These are phyloP conservation scores for Solanum pimpinellifolium DNA, from an alignment of 257 asterid species.

Conservation along the genomic window DNA sequence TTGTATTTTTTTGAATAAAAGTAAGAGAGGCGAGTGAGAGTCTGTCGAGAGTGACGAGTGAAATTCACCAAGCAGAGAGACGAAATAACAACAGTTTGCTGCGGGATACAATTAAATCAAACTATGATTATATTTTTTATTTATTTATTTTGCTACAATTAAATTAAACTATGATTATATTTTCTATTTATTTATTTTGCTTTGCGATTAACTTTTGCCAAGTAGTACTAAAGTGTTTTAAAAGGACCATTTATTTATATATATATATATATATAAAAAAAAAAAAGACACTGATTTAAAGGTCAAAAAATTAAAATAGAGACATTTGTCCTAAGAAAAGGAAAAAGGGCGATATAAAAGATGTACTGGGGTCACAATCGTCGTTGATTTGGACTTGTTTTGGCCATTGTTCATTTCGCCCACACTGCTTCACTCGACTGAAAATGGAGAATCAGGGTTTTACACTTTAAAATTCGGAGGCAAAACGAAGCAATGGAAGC, in stretches of 20 bases:
- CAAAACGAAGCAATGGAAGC: not conserved
- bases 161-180: too few relatives aligned
- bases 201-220: not conserved
- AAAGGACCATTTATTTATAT: not conserved
- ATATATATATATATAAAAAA: too few relatives aligned
- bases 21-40: too few relatives aligned
- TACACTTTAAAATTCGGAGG: not conserved
- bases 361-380: not conserved
- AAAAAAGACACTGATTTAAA: not conserved
- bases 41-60: too few relatives aligned
- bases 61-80: accelerated
- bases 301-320: not conserved
- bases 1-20: too few relatives aligned
- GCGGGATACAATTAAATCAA: too few relatives aligned
- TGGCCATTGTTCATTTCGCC: not conserved
- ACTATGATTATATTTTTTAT: too few relatives aligned
- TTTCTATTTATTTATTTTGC: not conserved
- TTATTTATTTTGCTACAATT: too few relatives aligned
- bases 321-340: not conserved
- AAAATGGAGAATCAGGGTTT: not conserved
- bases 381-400: not conserved
- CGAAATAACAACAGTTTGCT: too few relatives aligned
- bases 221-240: not conserved
- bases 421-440: not conserved
- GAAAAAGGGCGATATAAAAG: not conserved